These are phyloP conservation scores for Thalassiosira exigua DNA, from an alignment of 352 stramenopile genomes.

Conservation along the genomic window DNA sequence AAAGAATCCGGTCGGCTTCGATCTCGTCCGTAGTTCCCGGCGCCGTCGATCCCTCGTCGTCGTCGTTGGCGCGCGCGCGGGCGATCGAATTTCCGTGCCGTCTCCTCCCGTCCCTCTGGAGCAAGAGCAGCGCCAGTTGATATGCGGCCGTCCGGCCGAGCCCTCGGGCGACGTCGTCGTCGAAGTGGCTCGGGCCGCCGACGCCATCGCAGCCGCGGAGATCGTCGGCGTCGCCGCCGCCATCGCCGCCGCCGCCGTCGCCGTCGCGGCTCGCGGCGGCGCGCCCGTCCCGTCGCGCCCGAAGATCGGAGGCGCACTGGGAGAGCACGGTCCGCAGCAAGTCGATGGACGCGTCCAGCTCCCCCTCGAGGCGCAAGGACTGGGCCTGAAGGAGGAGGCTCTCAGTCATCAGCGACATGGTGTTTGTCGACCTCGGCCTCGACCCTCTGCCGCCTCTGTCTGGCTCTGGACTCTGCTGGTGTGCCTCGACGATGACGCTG, in stretches of 20 bases:
- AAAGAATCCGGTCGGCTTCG: constrained; percentile 41
- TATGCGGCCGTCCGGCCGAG: constrained; percentile 35
- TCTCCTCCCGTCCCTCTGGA: constrained; percentile 40
- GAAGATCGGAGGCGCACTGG: constrained; percentile 36
- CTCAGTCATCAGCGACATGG: constrained; percentile 53
- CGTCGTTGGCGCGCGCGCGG: not conserved
- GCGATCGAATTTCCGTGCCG: not conserved
- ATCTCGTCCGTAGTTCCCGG: too few relatives aligned
- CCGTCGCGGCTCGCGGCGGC: too few relatives aligned
- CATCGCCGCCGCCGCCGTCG: too few relatives aligned
- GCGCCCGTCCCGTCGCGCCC: not conserved
- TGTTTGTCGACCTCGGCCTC: not conserved
- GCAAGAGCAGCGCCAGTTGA: constrained; percentile 42
- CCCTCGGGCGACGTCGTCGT: not conserved
- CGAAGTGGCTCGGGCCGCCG: not conserved
- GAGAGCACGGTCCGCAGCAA: constrained; percentile 36
- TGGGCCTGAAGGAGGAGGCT: constrained; percentile 46
- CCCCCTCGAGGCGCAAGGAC: constrained; percentile 34
- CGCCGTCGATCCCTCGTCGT: constrained; percentile 3
- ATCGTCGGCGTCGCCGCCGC: too few relatives aligned
- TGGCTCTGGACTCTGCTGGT: too few relatives aligned
- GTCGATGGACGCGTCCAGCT: constrained; percentile 37
- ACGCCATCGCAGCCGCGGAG: not conserved
- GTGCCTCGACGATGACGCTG: too few relatives aligned
- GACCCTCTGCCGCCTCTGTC: too few relatives aligned